Evolutionary conservation across 305 asterid genomes (phyloP), one percentile per base, ranked within the genome.

Genomic region (Solanum aculeatissimum): DNA sequence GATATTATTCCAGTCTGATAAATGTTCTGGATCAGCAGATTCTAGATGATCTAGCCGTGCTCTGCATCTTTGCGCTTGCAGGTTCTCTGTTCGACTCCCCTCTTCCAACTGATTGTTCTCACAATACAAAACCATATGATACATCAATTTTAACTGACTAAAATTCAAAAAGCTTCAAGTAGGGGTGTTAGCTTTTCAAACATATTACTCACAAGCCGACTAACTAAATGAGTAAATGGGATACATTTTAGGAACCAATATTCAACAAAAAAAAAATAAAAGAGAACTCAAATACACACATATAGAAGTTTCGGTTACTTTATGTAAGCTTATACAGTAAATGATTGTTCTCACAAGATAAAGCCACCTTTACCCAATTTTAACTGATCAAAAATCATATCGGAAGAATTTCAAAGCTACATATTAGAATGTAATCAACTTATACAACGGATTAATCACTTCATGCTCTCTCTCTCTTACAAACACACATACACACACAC

Each of bases 31-130:
- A 81, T 94, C 94, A 15, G 94, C 97, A 70, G 95, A 91, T 89
- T 94, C 98, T 87, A 97, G 87, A 89, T 95, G 98, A 80, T 94
- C 98, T 85, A 97, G 86, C 82, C 98, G 90, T 49, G 95, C 90
- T 42, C 96, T 90, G 88, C 98, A 95, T 91, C 91, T 94, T 87
- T 95, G 98, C 6, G 96, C 98, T 92, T 95, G 99, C 92, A 97
- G 87, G 87, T 92, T 84, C 91, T 97, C 99, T 11, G 92, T 91
- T 81, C 71, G 90, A 88, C 92, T 90, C 82, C 95, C 98, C 85
- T 94, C 99, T 91, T 95, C 99, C 92, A 93, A 85, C 99, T 95
- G 91, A 87, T 82, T 80, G 72, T 85, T 77, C 88, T 89, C 88
- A 83, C 72, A 81, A 54, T 32, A 78, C 12, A 78, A 78, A 78